Evolutionary conservation across 2,329 filamentous ascomycete genomes (phyloP).

Genomic region (Ceratocystis colombiana): DNA sequence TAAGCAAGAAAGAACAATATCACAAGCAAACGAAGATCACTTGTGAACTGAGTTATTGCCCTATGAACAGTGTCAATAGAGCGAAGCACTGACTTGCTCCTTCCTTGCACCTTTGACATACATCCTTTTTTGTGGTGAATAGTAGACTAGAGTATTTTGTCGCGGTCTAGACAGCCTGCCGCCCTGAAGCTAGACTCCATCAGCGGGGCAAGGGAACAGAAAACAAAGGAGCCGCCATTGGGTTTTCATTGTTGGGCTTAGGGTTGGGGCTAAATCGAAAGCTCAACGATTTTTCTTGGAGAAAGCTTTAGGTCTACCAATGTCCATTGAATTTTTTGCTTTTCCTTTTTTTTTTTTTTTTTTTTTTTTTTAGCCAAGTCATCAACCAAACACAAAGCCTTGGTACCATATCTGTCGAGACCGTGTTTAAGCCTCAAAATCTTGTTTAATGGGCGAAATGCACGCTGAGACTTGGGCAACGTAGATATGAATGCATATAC

Average conservation of each 20-base stretch:
- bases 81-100: constrained; percentile 8
- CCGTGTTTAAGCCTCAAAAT: too few relatives aligned
- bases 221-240: background rate
- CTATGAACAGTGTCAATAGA: constrained; percentile 9
- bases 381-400: too few relatives aligned
- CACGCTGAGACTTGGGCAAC: too few relatives aligned
- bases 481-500: too few relatives aligned
- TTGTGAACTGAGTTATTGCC: background rate
- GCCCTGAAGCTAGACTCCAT: background rate
- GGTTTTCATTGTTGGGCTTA: background rate
- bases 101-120: background rate
- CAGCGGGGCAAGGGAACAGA: background rate
- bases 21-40: constrained; percentile 7
- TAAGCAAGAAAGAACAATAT: background rate
- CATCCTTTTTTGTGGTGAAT: background rate
- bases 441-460: too few relatives aligned
- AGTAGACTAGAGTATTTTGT: background rate
- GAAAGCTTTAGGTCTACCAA: too few relatives aligned
- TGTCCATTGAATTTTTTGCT: too few relatives aligned
- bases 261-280: too few relatives aligned
- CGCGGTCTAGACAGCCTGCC: background rate
- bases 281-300: too few relatives aligned
- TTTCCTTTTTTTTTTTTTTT: too few relatives aligned
- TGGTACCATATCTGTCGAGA: too few relatives aligned
- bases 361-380: too few relatives aligned